Conservation (phyloP, 352 stramenopile genomes). For the Globisporangium ultimum region DNA sequence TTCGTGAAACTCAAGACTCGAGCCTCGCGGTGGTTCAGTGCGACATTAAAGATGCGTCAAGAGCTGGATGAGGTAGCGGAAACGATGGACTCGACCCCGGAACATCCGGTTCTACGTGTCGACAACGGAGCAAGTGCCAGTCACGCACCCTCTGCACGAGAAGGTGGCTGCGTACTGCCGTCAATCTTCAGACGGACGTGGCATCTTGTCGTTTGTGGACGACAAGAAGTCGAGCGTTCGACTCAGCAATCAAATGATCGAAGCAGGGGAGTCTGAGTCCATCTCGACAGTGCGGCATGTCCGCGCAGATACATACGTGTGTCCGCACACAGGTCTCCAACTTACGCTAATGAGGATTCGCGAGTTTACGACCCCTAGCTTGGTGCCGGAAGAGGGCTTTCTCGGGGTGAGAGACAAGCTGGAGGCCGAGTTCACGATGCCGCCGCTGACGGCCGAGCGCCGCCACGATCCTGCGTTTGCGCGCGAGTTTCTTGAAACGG, state of each 20-base stretch:
- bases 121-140: slow-evolving; percentile 51
- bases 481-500: slow-evolving; percentile 46
- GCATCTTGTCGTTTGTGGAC: slow-evolving; percentile 55
- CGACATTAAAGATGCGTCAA: slow-evolving; percentile 81
- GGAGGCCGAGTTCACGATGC: slow-evolving; percentile 64
- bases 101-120: slow-evolving; percentile 79
- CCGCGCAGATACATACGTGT: slow-evolving; percentile 41
- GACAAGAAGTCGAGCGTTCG: slow-evolving; percentile 36
- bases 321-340: slow-evolving; percentile 23
- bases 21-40: slow-evolving; percentile 67
- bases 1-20: slow-evolving; percentile 60
- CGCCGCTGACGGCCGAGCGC: slow-evolving; percentile 45
- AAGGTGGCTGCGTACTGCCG: slow-evolving; percentile 33
- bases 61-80: slow-evolving; percentile 59
- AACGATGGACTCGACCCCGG: slow-evolving; percentile 64
- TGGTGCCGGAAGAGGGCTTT: slow-evolving; percentile 41
- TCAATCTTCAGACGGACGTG: slow-evolving; percentile 31
- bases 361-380: slow-evolving; percentile 54
- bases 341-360: slow-evolving; percentile 51
- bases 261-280: slow-evolving; percentile 33
- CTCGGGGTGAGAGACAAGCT: slow-evolving; percentile 49
- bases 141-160: slow-evolving; percentile 38
- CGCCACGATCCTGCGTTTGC: slow-evolving; percentile 52
- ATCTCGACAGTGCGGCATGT: slow-evolving; percentile 63
- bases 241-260: slow-evolving; percentile 47